Percentiles rank a stretch among this genome's conserved stretches.
These are phyloP conservation scores for Esteya vermicola DNA, from an alignment of 2,329 filamentous ascomycete species.

Conservation along the genomic window DNA sequence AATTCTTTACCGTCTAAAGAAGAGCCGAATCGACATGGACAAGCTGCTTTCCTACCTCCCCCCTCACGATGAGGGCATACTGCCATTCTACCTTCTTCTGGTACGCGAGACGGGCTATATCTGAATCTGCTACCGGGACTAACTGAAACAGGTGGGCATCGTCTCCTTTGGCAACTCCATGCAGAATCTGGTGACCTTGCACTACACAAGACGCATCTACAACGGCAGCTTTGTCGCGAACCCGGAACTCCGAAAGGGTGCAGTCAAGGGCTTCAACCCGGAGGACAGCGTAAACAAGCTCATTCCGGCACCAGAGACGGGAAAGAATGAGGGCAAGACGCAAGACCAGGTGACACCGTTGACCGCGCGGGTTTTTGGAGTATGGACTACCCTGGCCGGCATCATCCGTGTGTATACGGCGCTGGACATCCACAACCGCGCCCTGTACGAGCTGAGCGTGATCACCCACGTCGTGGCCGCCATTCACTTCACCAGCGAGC, in stretches of 20 bases:
- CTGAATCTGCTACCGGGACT: background rate
- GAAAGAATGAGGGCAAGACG: conserved; percentile 30
- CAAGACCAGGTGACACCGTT: conserved; percentile 57
- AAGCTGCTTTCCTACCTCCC: conserved; percentile 27
- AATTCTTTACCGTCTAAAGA: background rate
- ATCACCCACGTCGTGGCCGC: conserved; percentile 72
- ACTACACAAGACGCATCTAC: conserved; percentile 82
- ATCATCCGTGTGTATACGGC: conserved; percentile 71
- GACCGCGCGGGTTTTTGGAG: conserved; percentile 68
- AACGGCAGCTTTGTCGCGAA: conserved; percentile 46
- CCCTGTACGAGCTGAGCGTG: conserved; percentile 65
- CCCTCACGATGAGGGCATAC: conserved; percentile 34
- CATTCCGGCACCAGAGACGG: conserved; percentile 24
- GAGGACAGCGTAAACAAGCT: conserved; percentile 41
- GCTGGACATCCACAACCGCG: conserved; percentile 60
- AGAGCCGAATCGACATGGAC: conserved; percentile 26
- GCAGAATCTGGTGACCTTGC: conserved; percentile 67
- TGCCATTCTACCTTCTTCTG: conserved; percentile 45
- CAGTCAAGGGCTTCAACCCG: conserved; percentile 17
- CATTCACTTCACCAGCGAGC: conserved; percentile 67
- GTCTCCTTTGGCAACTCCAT: conserved; percentile 74
- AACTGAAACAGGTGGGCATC: conserved; percentile 56
- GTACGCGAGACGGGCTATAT: conserved; percentile 21
- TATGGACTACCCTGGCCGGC: conserved; percentile 70
- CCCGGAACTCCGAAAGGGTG: conserved; percentile 21